phyloP scores from a whole-genome alignment of 116 monocot genomes.

The Zostera marina region DNA sequence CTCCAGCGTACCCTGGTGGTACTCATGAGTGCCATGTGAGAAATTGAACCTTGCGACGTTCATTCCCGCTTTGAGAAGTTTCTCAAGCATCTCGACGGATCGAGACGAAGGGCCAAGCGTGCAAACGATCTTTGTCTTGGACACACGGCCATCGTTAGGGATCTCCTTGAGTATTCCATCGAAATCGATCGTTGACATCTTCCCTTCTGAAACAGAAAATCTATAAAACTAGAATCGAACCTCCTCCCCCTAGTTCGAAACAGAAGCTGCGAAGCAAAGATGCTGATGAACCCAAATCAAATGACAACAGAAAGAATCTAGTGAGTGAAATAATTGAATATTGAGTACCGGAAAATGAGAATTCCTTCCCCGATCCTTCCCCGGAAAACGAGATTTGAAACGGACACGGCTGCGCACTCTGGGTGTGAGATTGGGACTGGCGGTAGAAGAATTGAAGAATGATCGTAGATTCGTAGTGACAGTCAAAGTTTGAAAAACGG shows the following conservation, averaged over 20 bases:
- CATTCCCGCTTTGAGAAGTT: conserved; percentile 76
- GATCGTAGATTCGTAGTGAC: too few relatives aligned
- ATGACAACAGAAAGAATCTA: too few relatives aligned
- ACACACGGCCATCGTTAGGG: conserved; percentile 27
- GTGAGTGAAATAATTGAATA: too few relatives aligned
- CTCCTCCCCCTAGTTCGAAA: not conserved
- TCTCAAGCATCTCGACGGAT: conserved; percentile 74
- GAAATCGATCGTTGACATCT: conserved; percentile 26
- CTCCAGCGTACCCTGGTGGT: conserved; percentile 88
- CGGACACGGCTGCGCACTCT: too few relatives aligned
- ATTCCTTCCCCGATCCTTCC: too few relatives aligned
- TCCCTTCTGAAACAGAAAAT: too few relatives aligned
- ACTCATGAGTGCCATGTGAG: conserved; percentile 74
- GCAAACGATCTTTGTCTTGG: conserved; percentile 93
- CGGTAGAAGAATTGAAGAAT: too few relatives aligned
- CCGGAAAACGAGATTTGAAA: too few relatives aligned
- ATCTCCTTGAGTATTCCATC: conserved; percentile 24
- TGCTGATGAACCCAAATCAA: too few relatives aligned
- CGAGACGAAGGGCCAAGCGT: conserved; percentile 79
- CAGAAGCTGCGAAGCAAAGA: not conserved
- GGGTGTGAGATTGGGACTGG: too few relatives aligned
- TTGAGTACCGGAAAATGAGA: too few relatives aligned
- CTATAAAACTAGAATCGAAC: not conserved
- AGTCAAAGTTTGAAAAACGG: too few relatives aligned
- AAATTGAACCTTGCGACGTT: conserved; percentile 90